A percentile compares a stretch with the other conserved stretches of the same genome.
These are phyloP conservation scores for Annulohypoxylon stygium DNA, from an alignment of 495 filamentous ascomycete genomes.

Conservation along the genomic window DNA sequence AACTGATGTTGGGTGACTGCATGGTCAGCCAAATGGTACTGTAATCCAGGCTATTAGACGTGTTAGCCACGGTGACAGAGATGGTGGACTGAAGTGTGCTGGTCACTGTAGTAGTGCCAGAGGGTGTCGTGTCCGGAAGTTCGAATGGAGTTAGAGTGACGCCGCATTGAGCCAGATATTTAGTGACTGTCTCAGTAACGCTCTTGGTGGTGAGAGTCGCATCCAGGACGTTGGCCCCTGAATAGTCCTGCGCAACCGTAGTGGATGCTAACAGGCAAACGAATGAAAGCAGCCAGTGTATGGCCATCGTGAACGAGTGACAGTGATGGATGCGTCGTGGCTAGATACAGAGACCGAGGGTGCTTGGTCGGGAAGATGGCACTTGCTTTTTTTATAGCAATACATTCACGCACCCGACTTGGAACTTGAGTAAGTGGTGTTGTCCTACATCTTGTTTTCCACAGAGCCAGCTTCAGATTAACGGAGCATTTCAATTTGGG, in stretches of 20 bases:
- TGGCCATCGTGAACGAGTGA: slow-evolving; percentile 45
- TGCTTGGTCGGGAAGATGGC: slow-evolving; percentile 22
- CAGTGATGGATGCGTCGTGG: slow-evolving; percentile 12
- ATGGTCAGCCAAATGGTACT: slow-evolving; percentile 1
- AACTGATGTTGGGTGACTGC: slow-evolving; percentile 7
- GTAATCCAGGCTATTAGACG: slow-evolving; percentile 13
- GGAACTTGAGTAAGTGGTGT: slow-evolving; percentile 3
- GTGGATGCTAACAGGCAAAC: slow-evolving; percentile 35
- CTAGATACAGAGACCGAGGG: slow-evolving; percentile 4
- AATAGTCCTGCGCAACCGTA: slow-evolving; percentile 33
- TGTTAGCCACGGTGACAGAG: slow-evolving; percentile 24
- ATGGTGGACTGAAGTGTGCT: slow-evolving; percentile 38
- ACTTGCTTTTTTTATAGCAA: slow-evolving; percentile 32
- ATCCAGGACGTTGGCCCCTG: slow-evolving; percentile 22
- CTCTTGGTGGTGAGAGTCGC: slow-evolving; percentile 32
- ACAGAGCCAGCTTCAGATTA: slow-evolving; percentile 29
- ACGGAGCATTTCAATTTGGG: slow-evolving; percentile 36
- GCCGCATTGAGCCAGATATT: slow-evolving; percentile 41
- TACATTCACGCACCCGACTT: not conserved
- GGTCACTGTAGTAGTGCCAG: slow-evolving; percentile 35
- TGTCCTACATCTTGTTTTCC: slow-evolving; percentile 12
- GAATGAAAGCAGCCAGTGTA: slow-evolving; percentile 40
- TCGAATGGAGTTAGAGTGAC: slow-evolving; percentile 1
- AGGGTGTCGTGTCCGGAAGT: slow-evolving; percentile 20
- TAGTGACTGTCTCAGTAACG: slow-evolving; percentile 41